Evolutionary conservation across 2,329 filamentous ascomycete genomes (phyloP).

Genomic region (Eurotiales sp.): DNA sequence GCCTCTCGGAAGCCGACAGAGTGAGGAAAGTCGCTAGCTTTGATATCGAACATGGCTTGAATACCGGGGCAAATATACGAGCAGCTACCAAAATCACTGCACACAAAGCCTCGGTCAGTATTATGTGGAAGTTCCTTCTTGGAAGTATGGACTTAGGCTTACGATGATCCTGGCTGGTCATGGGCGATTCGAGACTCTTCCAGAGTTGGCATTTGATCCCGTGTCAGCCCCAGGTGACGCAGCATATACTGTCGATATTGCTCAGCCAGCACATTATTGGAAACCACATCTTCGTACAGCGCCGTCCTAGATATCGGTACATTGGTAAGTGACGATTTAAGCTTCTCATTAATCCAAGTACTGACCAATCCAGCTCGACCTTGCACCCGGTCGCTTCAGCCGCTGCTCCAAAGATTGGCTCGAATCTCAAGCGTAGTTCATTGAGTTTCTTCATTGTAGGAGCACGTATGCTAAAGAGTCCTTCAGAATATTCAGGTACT

Average conservation of each 20-base stretch:
- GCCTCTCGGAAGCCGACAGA: not conserved
- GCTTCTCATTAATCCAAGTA: not conserved
- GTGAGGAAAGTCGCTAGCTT: not conserved
- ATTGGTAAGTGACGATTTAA: not conserved
- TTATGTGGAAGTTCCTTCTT: too few species aligned
- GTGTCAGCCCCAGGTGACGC: not conserved
- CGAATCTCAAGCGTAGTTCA: constrained; percentile 13
- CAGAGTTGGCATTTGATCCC: constrained; percentile 1
- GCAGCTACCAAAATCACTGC: not conserved
- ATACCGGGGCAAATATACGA: constrained; percentile 2
- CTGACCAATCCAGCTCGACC: constrained; percentile 14
- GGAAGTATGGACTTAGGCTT: too few species aligned
- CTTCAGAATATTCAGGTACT: constrained; percentile 46
- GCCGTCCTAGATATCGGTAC: not conserved
- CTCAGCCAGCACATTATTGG: not conserved
- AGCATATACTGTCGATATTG: constrained; percentile 5
- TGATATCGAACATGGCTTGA: constrained; percentile 3
- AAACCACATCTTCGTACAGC: constrained; percentile 1
- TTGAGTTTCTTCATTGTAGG: constrained; percentile 32
- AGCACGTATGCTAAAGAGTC: constrained; percentile 39
- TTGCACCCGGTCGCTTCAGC: constrained; percentile 20
- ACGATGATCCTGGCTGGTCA: constrained; percentile 2
- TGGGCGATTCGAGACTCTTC: not conserved
- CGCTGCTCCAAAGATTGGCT: constrained; percentile 18
- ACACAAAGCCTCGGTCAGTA: not conserved